Evolutionary conservation across 1,284 basidiomycete genomes (phyloP).

Genomic region (Trichosporon sp.): DNA sequence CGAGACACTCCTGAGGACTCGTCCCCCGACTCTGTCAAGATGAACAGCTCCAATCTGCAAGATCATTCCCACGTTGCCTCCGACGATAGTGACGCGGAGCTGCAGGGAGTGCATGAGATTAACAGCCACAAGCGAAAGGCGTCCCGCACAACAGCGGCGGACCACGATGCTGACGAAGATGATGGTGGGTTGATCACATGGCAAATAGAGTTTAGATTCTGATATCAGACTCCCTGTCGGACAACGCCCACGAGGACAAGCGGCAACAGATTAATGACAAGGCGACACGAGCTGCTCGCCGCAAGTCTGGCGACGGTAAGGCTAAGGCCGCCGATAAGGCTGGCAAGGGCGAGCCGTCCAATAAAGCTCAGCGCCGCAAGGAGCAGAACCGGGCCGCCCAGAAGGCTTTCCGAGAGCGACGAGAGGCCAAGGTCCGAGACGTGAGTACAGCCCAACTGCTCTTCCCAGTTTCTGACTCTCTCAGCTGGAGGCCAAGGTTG

Average conservation of each 20-base stretch:
- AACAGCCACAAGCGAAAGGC: conserved; percentile 47
- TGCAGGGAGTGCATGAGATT: conserved; percentile 4
- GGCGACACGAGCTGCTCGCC: conserved; percentile 16
- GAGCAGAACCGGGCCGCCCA: conserved; percentile 58
- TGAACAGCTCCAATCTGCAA: conserved; percentile 15
- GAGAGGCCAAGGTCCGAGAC: conserved; percentile 56
- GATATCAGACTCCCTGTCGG: conserved; percentile 44
- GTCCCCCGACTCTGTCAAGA: conserved; percentile 38
- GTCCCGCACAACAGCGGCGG: background rate
- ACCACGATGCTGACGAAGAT: conserved; percentile 36
- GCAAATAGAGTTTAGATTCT: background rate
- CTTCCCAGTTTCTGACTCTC: background rate
- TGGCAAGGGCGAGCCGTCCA: conserved; percentile 32
- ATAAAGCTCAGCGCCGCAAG: conserved; percentile 54
- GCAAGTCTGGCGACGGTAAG: conserved; percentile 31
- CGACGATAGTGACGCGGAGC: conserved; percentile 30
- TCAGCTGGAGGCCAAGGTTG: conserved; percentile 56
- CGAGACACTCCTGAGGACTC: conserved; percentile 49
- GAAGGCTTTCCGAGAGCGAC: conserved; percentile 57
- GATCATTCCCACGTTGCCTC: conserved; percentile 7
- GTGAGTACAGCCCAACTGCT: conserved; percentile 38
- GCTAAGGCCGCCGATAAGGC: conserved; percentile 23
- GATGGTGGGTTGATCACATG: conserved; percentile 38
- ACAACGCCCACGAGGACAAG: conserved; percentile 51
- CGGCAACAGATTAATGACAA: conserved; percentile 38